phyloP scores from a whole-genome alignment of 1,284 basidiomycete species.

The Fomitopsis schrenkii region DNA sequence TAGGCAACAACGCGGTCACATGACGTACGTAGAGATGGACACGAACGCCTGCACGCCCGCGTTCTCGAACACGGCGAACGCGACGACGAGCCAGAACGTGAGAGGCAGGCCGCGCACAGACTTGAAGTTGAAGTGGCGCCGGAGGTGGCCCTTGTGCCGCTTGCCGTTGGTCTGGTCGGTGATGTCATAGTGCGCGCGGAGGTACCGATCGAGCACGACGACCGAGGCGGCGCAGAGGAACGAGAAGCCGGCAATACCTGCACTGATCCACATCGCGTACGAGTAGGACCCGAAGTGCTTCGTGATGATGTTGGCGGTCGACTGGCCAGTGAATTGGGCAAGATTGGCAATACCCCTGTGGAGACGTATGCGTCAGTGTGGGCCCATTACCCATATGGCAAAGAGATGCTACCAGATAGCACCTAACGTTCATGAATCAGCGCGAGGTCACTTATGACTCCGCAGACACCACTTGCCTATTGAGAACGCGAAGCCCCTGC shows the following conservation, averaged over 20 bases:
- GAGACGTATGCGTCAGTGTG: background rate
- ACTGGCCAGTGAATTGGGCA: constrained; percentile 39
- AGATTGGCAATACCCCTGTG: constrained; percentile 37
- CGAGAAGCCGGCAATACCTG: constrained; percentile 37
- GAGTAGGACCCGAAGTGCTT: constrained; percentile 37
- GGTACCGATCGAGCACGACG: constrained; percentile 36
- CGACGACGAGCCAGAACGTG: constrained; percentile 41
- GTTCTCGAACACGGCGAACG: constrained; percentile 40
- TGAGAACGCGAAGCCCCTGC: constrained; percentile 38
- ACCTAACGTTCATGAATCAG: constrained; percentile 8
- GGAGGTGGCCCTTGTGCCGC: constrained; percentile 25
- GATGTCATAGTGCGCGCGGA: constrained; percentile 33
- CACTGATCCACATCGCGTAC: constrained; percentile 41
- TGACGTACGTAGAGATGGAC: constrained; percentile 39
- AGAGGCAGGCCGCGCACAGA: constrained; percentile 34
- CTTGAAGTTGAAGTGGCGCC: constrained; percentile 30
- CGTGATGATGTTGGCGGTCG: constrained; percentile 35
- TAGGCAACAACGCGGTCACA: constrained; percentile 9
- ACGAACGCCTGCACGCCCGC: constrained; percentile 43
- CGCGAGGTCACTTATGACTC: background rate
- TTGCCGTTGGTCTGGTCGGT: constrained; percentile 36
- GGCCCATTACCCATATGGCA: background rate
- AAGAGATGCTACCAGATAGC: constrained; percentile 24
- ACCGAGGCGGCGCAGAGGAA: constrained; percentile 35
- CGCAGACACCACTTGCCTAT: constrained; percentile 26